phyloP scores from a whole-genome alignment of 2,329 filamentous ascomycete genomes.

The Curvularia spicifera region DNA sequence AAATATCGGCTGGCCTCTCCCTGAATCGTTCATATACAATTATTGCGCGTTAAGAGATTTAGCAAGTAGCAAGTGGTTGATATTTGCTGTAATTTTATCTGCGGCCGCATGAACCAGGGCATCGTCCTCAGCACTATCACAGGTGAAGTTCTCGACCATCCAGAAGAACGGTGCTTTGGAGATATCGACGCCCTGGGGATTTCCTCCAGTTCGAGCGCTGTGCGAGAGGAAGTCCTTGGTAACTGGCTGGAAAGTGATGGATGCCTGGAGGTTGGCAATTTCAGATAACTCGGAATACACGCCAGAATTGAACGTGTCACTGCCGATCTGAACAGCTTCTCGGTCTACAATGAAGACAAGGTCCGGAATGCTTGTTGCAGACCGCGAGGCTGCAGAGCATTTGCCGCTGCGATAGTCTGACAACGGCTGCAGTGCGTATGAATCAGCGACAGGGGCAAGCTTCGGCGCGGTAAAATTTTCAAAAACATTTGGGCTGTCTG shows the following conservation, averaged over 20 bases:
- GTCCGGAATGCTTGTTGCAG: conserved; percentile 27
- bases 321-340: conserved; percentile 22
- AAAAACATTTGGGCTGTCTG: conserved; percentile 19
- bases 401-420: conserved; percentile 21
- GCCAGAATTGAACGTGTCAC: conserved; percentile 23
- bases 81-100: conserved; percentile 17
- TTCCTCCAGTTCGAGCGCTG: conserved; percentile 24
- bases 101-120: conserved; percentile 9
- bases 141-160: conserved; percentile 26
- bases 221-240: conserved; percentile 27
- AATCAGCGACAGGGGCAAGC: conserved; percentile 23
- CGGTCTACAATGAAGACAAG: conserved; percentile 24
- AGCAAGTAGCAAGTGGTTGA: conserved; percentile 12
- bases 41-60: conserved; percentile 13
- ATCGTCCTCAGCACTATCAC: conserved; percentile 19
- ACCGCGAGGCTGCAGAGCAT: conserved; percentile 18
- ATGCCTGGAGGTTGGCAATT: conserved; percentile 14
- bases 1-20: conserved; percentile 36
- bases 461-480: conserved; percentile 32
- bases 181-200: conserved; percentile 27
- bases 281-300: conserved; percentile 13
- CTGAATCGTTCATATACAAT: conserved; percentile 35
- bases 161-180: conserved; percentile 26
- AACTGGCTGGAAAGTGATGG: conserved; percentile 31
- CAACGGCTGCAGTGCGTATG: conserved; percentile 20